phyloP scores from a whole-genome alignment of 2,329 filamentous ascomycete species.

The Aspergillus sp. region DNA sequence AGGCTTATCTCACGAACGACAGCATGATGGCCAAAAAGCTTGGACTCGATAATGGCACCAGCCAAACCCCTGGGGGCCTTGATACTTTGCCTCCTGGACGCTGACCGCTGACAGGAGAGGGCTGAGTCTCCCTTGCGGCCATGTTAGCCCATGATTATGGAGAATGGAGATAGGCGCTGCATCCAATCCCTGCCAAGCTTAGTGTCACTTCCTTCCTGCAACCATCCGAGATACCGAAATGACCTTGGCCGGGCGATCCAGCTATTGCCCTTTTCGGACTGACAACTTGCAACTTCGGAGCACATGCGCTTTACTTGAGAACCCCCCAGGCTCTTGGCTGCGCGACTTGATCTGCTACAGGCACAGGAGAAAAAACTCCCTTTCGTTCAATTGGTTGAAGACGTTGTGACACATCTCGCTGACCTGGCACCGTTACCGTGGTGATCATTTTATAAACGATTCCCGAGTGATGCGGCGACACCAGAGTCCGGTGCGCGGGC shows the following conservation, averaged over 20 bases:
- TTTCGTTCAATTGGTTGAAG: background rate
- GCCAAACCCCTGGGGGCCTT: background rate
- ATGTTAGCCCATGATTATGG: slow-evolving; percentile 1
- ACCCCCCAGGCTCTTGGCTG: too few relatives aligned
- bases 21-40: background rate
- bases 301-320: background rate
- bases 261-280: background rate
- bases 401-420: background rate
- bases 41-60: background rate
- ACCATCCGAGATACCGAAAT: slow-evolving; percentile 7
- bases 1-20: background rate
- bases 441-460: background rate
- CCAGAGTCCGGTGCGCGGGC: background rate
- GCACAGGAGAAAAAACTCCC: background rate
- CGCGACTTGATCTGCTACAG: background rate
- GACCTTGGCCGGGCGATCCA: background rate
- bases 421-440: background rate
- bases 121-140: background rate
- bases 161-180: slow-evolving; percentile 11
- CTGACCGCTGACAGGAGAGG: background rate
- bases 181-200: slow-evolving; percentile 10
- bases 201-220: background rate
- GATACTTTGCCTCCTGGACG: background rate
- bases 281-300: background rate
- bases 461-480: background rate